A percentile compares a stretch with the other conserved stretches of the same genome.
These are phyloP conservation scores for Pythium dissimile DNA, from an alignment of 352 stramenopile species.

Conservation along the genomic window DNA sequence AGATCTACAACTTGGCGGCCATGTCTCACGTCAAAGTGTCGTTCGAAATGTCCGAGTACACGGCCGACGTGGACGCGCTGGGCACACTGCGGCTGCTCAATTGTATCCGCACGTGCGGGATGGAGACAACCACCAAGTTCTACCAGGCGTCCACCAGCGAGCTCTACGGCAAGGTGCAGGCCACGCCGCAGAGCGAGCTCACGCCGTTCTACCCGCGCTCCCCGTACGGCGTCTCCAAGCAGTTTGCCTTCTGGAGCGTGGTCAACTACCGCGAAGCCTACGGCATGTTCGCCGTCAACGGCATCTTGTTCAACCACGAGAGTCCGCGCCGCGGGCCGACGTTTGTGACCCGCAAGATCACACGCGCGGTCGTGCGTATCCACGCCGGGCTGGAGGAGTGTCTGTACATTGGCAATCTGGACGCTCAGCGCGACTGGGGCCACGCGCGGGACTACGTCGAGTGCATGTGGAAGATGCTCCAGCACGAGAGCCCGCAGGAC, in stretches of 20 bases:
- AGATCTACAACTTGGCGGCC: slow-evolving; percentile 99
- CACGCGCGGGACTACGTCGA: slow-evolving; percentile 98
- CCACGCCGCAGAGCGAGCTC: slow-evolving; percentile 95
- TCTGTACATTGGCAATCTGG: slow-evolving; percentile 97
- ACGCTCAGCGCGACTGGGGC: slow-evolving; percentile 98
- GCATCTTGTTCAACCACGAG: slow-evolving; percentile 99
- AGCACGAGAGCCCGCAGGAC: slow-evolving; percentile 71
- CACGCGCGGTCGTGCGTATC: slow-evolving; percentile 93
- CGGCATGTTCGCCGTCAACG: slow-evolving; percentile 93
- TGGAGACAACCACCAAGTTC: slow-evolving; percentile 72
- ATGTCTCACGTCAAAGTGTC: slow-evolving; percentile 99
- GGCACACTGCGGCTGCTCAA: slow-evolving; percentile 97
- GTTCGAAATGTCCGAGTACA: slow-evolving; percentile 99
- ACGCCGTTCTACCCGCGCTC: slow-evolving; percentile 99
- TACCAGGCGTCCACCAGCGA: slow-evolving; percentile 99
- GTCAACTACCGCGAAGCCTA: slow-evolving; percentile 99
- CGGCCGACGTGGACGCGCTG: slow-evolving; percentile 96
- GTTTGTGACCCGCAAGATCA: slow-evolving; percentile 99
- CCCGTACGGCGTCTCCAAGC: slow-evolving; percentile 97
- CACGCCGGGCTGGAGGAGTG: slow-evolving; percentile 89
- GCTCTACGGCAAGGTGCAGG: slow-evolving; percentile 97
- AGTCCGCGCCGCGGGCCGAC: slow-evolving; percentile 95
- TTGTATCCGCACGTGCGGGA: slow-evolving; percentile 93
- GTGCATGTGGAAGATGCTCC: slow-evolving; percentile 99
- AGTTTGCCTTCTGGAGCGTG: slow-evolving; percentile 99